Evolutionary conservation across 495 filamentous ascomycete genomes (phyloP).

Genomic region (Annulohypoxylon moriforme): DNA sequence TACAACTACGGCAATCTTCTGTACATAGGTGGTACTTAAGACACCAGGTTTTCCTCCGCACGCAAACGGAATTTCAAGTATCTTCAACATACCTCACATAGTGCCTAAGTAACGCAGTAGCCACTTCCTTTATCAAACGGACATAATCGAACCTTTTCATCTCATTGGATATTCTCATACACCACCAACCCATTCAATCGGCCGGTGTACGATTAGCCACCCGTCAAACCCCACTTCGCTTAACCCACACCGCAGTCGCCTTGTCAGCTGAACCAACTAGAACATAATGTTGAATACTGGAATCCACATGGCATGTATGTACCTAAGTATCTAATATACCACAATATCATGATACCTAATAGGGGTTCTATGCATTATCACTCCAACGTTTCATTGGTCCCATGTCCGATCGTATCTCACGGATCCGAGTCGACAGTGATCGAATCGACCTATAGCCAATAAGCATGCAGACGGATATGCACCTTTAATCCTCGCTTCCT

Average conservation of each 20-base stretch:
- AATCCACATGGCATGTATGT: neutral
- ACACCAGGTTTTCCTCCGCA: neutral
- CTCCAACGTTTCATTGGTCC: slow-evolving; percentile 4
- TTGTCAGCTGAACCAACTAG: slow-evolving; percentile 20
- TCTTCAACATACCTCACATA: neutral
- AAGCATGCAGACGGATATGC: neutral
- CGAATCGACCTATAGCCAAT: neutral
- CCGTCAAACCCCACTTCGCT: slow-evolving; percentile 13
- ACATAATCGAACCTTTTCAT: neutral
- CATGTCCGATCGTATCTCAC: slow-evolving; percentile 4
- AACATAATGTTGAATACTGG: neutral
- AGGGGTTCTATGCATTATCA: neutral
- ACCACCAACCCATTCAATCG: slow-evolving; percentile 3
- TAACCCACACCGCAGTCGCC: slow-evolving; percentile 8
- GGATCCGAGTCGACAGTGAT: neutral
- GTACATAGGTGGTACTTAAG: neutral
- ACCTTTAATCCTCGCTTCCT: neutral
- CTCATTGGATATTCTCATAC: neutral
- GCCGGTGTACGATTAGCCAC: slow-evolving; percentile 7
- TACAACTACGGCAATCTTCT: neutral
- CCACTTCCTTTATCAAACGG: slow-evolving; percentile 4
- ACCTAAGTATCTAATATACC: neutral
- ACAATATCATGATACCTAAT: neutral
- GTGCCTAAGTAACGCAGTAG: neutral
- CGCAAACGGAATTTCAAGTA: neutral